Base-by-base conservation (phyloP, 805 yeast genomes). In the Brettanomyces bruxellensis region DNA sequence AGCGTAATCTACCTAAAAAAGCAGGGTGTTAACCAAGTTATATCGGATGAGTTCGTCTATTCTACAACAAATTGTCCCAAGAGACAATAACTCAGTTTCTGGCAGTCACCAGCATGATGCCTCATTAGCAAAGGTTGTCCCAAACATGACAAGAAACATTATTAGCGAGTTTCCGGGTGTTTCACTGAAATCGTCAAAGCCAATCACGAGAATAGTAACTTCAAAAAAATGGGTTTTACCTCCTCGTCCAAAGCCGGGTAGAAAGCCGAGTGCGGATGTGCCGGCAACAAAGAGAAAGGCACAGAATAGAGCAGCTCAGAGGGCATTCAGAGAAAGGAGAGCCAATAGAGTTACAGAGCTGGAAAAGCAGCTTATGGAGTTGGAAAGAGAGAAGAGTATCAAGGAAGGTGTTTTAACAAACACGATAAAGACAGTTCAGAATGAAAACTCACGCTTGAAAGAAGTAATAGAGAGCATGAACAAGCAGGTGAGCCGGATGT, bases 301-400 rank as follows among this genome's bases (percentile, higher is more conserved):
- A 3, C 96, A 86, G 63, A 89, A 89, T 60, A 69, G 96, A 48
- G 95, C 93, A n/a, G 95, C 96, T 23, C 95, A 90, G 69, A 61
- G 95, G 48, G 95, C 97, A 2, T 86, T 87, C 67, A 69, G 96
- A 52, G 95, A 88, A 61, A 72, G 96, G 52, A 69, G 95, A 55
- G 95, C 96, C 18, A 84, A 85, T 32, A 68, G 89, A 44, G 86
- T 88, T 6, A 79, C 79, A 48, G 95, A 85, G 59, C 69, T 90
- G 46, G 95, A 87, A 60, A 76, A 73, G 44, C 79, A 78, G 62
- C 71, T 83, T 47, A 67, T 74, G 59, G 85, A 76, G 56, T 73
- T 81, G 45, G 91, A 84, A 63, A 74, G 76, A 52, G 90, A 79
- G 54, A 73, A 76, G 47, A 85, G 78, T 37, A 67, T 70, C 44